Percentiles rank a stretch among this genome's conserved stretches.
Conservation (phyloP, 176 grass and related monocot genomes). For the Oryza glumipatula region DNA sequence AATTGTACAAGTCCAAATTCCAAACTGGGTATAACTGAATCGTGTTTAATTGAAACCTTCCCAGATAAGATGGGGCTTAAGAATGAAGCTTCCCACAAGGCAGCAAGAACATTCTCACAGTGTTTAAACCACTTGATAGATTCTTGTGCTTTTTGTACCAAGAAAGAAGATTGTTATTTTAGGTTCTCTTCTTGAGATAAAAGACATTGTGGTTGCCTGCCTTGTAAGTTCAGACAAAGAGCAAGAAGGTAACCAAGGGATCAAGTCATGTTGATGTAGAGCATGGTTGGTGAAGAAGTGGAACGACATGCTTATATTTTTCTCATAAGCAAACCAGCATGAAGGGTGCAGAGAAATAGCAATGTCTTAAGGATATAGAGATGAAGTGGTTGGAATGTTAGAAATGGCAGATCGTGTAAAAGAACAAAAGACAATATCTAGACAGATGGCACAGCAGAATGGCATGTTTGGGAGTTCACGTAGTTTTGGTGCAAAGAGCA, state of each 20-base stretch:
- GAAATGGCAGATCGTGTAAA: background rate
- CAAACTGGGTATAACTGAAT: background rate
- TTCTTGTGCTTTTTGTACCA: background rate
- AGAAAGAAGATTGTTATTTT: background rate
- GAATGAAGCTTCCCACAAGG: constrained; percentile 9
- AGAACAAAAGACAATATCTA: background rate
- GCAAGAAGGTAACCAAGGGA: background rate
- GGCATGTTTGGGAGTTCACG: background rate
- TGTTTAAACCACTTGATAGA: background rate
- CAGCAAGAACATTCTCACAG: background rate
- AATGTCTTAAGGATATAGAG: background rate
- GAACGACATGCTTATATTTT: constrained; percentile 2
- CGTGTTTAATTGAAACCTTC: no score
- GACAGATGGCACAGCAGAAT: background rate
- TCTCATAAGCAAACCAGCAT: background rate
- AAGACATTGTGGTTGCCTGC: background rate
- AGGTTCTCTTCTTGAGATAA: background rate
- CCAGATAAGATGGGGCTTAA: background rate
- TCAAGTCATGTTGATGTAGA: background rate
- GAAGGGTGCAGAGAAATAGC: background rate
- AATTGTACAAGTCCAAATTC: background rate
- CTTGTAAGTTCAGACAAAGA: background rate
- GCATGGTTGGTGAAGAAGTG: background rate
- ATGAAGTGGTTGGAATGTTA: background rate
- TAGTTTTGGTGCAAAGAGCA: constrained; percentile 5